Conservation (phyloP, 2,329 filamentous ascomycete genomes). For the Clarireedia homoeocarpa region DNA sequence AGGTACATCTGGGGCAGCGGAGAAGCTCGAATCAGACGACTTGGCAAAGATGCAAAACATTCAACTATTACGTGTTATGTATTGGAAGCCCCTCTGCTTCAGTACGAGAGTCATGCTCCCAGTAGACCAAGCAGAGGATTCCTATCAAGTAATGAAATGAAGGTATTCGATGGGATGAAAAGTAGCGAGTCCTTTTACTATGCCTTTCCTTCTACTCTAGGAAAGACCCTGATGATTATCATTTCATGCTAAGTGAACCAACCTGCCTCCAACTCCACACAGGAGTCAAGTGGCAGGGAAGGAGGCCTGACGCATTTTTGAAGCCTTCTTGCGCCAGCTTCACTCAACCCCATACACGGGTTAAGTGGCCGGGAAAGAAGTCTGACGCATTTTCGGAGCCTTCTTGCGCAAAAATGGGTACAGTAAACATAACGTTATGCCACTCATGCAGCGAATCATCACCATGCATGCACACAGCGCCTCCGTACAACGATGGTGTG, state of each 20-base stretch:
- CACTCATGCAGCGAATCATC: no score
- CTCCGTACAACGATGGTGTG: no score
- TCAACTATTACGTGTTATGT: conserved; percentile 7
- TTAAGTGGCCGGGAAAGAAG: no score
- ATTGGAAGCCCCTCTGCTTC: neutral
- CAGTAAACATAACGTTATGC: no score
- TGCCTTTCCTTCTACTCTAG: neutral
- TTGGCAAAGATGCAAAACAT: conserved; percentile 3
- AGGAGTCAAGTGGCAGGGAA: no score
- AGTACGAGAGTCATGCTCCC: neutral
- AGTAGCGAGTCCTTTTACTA: neutral
- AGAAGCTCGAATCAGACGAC: neutral
- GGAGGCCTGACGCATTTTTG: neutral
- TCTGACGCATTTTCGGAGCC: neutral
- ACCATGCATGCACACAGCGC: no score
- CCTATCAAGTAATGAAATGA: conserved; percentile 5
- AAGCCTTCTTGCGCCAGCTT: neutral
- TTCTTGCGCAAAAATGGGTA: neutral
- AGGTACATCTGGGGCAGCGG: neutral
- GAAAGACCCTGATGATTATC: neutral
- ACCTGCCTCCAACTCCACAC: no score
- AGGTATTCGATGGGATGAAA: conserved; percentile 2
- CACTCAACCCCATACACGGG: no score
- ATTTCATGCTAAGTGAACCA: no score
- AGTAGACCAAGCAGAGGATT: neutral